Evolutionary conservation across 805 yeast species (phyloP), one percentile per base, ranked within the genome.

Genomic region (Myxozyma mucilagina): DNA sequence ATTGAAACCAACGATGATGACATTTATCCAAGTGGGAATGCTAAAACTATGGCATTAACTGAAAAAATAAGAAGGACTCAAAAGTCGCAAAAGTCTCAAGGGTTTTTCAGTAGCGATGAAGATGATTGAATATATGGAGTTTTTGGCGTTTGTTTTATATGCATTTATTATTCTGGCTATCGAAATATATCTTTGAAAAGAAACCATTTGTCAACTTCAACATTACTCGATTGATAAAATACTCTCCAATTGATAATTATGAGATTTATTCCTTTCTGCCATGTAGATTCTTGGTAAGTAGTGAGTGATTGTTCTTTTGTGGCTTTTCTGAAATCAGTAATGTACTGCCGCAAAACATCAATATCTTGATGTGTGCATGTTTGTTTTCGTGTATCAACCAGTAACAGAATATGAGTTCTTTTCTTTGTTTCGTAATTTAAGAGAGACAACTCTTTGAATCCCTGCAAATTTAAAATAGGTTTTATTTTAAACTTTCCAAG

Each of bases 1-100:
- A 56, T 61, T n/a, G 53, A 59, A 20, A 60, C 41, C 20, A 56
- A 49, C 16, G 55, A 44, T 13, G 56, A 47, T 10, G 53, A 52
- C 7, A 32, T 5, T 7, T 13, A 41, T 5, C 32, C 38, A 16
- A 14, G 42, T 16, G 48, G 39, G 45, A 10, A 20, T 47, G 42
- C 29, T 8, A 38, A 43, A 14, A 49, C 55, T 11, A 54, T 42
- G 44, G 32, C 35, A 18, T 29, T 11, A 8, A 44, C 56, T 4
- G 39, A 42, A 36, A 9, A 24, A 10, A 45, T 36, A 11, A 41
- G 43, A 6, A 49, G 29, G 16, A 44, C 47, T 8, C 29, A 44
- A 44, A 20, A 44, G 16, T 41, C 16, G 6, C 16, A 8, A 13
- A 13, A 9, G 16, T 44, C 47, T 29, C 47, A 44, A 24, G 31